A percentile compares a stretch with the other conserved stretches of the same genome.
These are phyloP conservation scores for Linderniella brevidens DNA, from an alignment of 257 asterid species.

Conservation along the genomic window DNA sequence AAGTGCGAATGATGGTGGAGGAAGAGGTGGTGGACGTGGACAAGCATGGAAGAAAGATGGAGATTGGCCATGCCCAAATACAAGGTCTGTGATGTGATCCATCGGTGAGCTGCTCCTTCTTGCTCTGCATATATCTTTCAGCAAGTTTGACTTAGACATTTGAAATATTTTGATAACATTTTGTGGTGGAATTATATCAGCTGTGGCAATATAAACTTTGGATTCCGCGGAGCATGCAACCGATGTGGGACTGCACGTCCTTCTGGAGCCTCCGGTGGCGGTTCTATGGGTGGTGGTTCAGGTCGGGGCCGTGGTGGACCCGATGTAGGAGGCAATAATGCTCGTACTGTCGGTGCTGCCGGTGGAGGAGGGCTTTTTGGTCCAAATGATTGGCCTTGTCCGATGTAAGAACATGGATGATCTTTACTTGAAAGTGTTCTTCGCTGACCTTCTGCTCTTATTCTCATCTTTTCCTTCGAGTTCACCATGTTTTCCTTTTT, in stretches of 20 bases:
- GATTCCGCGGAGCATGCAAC: conserved; percentile 96
- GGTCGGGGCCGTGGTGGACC: conserved; percentile 74
- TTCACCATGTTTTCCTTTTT: no score
- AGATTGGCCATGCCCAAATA: conserved; percentile 90
- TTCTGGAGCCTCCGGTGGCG: conserved; percentile 68
- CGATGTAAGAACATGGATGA: conserved; percentile 47
- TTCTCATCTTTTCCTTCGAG: no score
- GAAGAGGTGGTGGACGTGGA: conserved; percentile 73
- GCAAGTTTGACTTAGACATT: background rate
- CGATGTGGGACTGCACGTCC: conserved; percentile 99
- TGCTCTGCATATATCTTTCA: conserved; percentile 18
- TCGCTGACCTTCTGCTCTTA: background rate
- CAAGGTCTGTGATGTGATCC: conserved; percentile 99
- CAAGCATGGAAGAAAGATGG: conserved; percentile 97
- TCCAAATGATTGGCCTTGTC: conserved; percentile 99
- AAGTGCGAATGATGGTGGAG: conserved; percentile 45
- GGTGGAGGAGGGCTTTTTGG: conserved; percentile 79
- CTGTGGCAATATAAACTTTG: conserved; percentile 95
- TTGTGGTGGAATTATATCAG: conserved; percentile 30
- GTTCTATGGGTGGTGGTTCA: conserved; percentile 70
- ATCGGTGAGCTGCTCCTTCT: conserved; percentile 97
- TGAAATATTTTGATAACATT: conserved; percentile 4
- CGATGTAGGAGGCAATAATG: conserved; percentile 49
- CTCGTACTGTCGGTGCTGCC: conserved; percentile 51
- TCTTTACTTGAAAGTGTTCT: background rate